Conservation (phyloP, 148 eudicot species). For the Rhododendron ovatum region DNA sequence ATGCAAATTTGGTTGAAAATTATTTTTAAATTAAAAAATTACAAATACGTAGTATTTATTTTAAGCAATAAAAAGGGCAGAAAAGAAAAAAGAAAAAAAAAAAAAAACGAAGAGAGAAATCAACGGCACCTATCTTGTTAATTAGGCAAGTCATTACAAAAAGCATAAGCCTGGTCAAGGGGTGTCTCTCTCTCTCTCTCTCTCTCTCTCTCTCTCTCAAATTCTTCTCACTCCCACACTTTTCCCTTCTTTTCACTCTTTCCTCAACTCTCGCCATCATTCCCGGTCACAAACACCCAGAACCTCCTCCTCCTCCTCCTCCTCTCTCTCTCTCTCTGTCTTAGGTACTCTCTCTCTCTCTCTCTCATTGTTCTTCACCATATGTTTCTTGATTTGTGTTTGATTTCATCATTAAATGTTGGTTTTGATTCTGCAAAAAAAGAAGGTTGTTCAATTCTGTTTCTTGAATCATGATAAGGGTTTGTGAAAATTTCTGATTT, state of each 20-base stretch:
- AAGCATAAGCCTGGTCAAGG: constrained; percentile 13
- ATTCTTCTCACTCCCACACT: not conserved
- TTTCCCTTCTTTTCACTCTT: constrained; percentile 7
- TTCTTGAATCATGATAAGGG: not conserved
- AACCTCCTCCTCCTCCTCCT: not conserved
- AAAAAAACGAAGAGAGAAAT: not conserved
- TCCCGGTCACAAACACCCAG: constrained; percentile 8
- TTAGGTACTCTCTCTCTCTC: not conserved
- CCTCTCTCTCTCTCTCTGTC: no score
- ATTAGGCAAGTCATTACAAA: constrained; percentile 1
- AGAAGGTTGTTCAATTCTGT: not conserved
- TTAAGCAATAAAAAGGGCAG: no score
- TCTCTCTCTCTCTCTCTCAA: constrained; percentile 16
- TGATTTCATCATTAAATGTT: not conserved
- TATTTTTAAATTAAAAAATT: no score
- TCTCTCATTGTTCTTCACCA: not conserved
- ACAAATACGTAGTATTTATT: no score
- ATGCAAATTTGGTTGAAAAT: no score
- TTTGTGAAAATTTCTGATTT: not conserved
- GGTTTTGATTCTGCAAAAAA: constrained; percentile 2
- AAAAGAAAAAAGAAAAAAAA: not conserved
- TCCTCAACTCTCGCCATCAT: constrained; percentile 18
- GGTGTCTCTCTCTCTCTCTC: constrained; percentile 12
- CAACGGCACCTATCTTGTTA: not conserved
- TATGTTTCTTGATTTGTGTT: not conserved